Percentiles rank a stretch among this genome's conserved stretches.
These are phyloP conservation scores for Royoungia palumana DNA, from an alignment of 768 basidiomycete genomes.

Conservation along the genomic window DNA sequence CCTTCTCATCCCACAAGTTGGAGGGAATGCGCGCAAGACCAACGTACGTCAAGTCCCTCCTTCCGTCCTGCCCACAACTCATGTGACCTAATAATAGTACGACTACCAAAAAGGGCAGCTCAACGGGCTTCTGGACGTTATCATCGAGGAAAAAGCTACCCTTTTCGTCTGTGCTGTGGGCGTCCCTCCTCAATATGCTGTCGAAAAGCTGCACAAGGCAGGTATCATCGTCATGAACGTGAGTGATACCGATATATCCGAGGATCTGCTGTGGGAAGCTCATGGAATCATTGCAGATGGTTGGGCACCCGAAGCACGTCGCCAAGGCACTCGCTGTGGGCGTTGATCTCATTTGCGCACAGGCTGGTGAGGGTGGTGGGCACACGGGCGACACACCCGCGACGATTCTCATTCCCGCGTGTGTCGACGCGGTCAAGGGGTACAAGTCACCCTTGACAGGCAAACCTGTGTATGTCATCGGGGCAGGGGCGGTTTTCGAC, in stretches of 20 bases:
- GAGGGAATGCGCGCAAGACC: constrained; percentile 85
- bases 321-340: constrained; percentile 77
- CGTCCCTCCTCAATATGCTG: constrained; percentile 75
- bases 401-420: constrained; percentile 85
- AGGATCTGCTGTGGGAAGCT: not conserved
- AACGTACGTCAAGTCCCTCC: constrained; percentile 51
- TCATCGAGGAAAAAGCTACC: constrained; percentile 84
- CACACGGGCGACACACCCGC: constrained; percentile 84
- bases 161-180: constrained; percentile 93
- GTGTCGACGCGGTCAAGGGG: constrained; percentile 80
- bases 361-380: constrained; percentile 90
- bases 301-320: constrained; percentile 93
- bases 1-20: constrained; percentile 82
- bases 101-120: constrained; percentile 91
- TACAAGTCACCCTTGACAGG: constrained; percentile 77
- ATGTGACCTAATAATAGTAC: constrained; percentile 40
- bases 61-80: not conserved
- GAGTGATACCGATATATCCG: constrained; percentile 15
- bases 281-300: constrained; percentile 50
- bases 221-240: constrained; percentile 88
- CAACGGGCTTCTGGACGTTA: constrained; percentile 79
- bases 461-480: constrained; percentile 81
- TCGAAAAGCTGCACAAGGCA: constrained; percentile 79
- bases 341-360: constrained; percentile 91
- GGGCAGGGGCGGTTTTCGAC: constrained; percentile 89